Conservation (phyloP, 129 eudicot genomes). For the Silybum marianum region DNA sequence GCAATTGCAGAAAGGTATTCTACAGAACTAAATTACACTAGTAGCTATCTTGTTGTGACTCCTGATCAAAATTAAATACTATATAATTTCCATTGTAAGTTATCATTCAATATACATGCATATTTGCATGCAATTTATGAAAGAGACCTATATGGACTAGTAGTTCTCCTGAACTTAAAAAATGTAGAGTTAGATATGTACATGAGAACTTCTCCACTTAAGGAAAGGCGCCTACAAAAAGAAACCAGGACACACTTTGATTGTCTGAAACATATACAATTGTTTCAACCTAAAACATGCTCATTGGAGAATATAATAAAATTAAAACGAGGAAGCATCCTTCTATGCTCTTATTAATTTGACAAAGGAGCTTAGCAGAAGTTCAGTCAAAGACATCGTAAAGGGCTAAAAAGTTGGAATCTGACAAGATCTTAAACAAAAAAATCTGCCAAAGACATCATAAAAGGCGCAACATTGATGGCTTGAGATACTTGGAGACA, state of each 20-base stretch:
- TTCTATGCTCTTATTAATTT: background rate
- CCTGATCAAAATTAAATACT: background rate
- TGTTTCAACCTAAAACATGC: background rate
- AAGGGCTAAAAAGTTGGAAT: background rate
- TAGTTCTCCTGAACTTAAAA: background rate
- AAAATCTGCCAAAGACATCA: background rate
- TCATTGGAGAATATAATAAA: background rate
- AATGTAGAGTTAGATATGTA: background rate
- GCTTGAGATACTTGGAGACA: background rate
- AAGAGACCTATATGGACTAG: background rate
- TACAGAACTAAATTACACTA: background rate
- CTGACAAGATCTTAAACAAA: background rate
- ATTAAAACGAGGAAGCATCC: background rate
- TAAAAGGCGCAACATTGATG: background rate
- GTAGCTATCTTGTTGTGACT: background rate
- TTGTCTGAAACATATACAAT: background rate
- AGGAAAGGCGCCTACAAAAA: too few relatives aligned
- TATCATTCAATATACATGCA: background rate
- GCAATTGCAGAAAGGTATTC: conserved; percentile 96
- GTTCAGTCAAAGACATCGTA: background rate
- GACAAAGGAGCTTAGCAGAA: background rate
- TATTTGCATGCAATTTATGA: background rate
- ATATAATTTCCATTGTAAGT: background rate
- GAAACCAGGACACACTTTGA: background rate
- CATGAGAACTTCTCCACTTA: too few relatives aligned